Evolutionary conservation across 495 filamentous ascomycete genomes (phyloP), one percentile per base, ranked within the genome.

Genomic region (Neurospora tetraspora): DNA sequence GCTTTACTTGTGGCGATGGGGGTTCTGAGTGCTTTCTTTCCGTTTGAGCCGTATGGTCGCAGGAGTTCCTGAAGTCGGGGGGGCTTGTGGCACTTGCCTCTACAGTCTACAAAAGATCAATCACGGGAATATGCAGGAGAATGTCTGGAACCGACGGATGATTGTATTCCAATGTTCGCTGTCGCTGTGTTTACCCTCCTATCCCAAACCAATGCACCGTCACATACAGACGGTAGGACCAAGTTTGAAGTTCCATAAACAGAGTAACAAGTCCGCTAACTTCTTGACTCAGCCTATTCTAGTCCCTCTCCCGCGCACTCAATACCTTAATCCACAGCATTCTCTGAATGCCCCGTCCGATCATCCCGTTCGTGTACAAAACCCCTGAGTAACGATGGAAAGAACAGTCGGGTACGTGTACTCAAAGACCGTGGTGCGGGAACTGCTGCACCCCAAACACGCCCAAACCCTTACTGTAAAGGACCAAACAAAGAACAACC

Each of bases 21-120:
- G 1, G 73, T 81, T 12, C 81, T 91, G 18, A 85, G 89, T 1
- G 84, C 80, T 0, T 71, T 81, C n/a, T 89, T 93, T 70, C 91
- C 91, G 9, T 92, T 92, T 74, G 91, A 93, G 82, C 90, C 91
- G 5, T 90, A 87, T 75, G 91, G 91, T 4, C 82, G 85, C 71
- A 81, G 91, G 74, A 91, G 90, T 78, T 90, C 89, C 43, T 92
- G 68, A 77, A 18, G 18, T 37, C 14, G 23, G 6, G 23, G 20
- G 6, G 27, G 0, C 6, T 8, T 34, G 27, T 18, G 14, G 27
- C 27, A 65, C 27, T 5, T 65, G 12, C 14, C 45, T 31, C 23
- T 34, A 16, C 53, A 34, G 7, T 34, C 27, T 34, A 34, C 27
- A 8, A 16, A 61, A 14, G 47, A 23, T 12, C 23, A 31, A 16